A percentile compares a stretch with the other conserved stretches of the same genome.
Evolutionary conservation across 73 alveolate species (phyloP).

Genomic region (Paramecium sexaurelia): DNA sequence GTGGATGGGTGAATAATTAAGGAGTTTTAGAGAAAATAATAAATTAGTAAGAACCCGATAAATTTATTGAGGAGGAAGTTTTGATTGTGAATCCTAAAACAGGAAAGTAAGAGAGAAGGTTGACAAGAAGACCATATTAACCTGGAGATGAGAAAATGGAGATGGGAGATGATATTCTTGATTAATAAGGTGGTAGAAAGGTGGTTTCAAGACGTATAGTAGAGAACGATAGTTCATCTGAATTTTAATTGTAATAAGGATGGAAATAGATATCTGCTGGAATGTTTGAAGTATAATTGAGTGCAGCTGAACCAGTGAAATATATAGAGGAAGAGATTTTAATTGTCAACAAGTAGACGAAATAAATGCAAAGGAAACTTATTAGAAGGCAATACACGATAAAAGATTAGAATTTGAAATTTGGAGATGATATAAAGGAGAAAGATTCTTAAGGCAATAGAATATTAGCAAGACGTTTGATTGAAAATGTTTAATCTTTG

Average conservation of each 20-base stretch:
- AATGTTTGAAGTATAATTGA: slow-evolving; percentile 5
- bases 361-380: not conserved
- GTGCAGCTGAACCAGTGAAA: not conserved
- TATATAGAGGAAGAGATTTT: not conserved
- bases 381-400: not conserved
- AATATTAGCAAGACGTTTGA: not conserved
- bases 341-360: not conserved
- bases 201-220: not conserved
- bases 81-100: not conserved
- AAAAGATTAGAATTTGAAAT: not conserved
- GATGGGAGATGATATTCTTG: not conserved
- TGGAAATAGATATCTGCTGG: slow-evolving; percentile 2
- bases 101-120: not conserved
- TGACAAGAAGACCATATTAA: slow-evolving; percentile 1
- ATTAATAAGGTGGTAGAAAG: not conserved
- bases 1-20: not conserved
- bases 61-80: not conserved
- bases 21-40: not conserved
- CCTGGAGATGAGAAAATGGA: slow-evolving; percentile 20
- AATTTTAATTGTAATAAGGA: not conserved
- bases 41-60: not conserved
- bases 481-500: not conserved
- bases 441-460: slow-evolving; percentile 4
- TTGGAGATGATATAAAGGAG: slow-evolving; percentile 8
- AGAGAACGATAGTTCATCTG: slow-evolving; percentile 11